Evolutionary conservation across 495 filamentous ascomycete genomes (phyloP).

Genomic region (Jackrogersella multiformis): DNA sequence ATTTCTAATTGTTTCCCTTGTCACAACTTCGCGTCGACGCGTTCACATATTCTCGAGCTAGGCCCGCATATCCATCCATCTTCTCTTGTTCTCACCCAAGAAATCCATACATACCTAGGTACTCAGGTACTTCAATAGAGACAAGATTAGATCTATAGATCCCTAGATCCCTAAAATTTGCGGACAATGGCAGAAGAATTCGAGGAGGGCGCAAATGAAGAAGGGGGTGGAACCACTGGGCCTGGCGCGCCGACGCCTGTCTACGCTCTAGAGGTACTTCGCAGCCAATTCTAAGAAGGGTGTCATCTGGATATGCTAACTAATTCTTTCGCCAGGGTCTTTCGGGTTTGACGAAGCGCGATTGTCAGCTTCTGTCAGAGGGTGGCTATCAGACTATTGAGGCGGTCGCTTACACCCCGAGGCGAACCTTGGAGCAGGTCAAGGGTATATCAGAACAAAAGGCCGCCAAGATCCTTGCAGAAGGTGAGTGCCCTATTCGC

Average conservation of each 20-base stretch:
- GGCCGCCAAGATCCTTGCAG: conserved; percentile 89
- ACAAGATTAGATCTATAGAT: too few relatives aligned
- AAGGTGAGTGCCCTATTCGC: conserved; percentile 65
- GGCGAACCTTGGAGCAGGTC: conserved; percentile 85
- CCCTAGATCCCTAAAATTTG: not conserved
- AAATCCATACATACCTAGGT: too few relatives aligned
- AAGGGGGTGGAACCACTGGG: conserved; percentile 67
- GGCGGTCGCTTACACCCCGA: conserved; percentile 92
- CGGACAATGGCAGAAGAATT: conserved; percentile 50
- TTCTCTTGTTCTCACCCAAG: not conserved
- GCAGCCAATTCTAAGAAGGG: not conserved
- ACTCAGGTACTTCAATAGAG: too few relatives aligned
- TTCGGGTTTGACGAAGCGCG: conserved; percentile 87
- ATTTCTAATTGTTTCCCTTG: conserved; percentile 43
- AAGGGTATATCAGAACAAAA: conserved; percentile 98
- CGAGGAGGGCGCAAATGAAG: conserved; percentile 53
- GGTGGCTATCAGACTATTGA: conserved; percentile 96
- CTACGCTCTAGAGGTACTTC: conserved; percentile 79
- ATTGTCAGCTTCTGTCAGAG: conserved; percentile 91
- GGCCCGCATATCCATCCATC: not conserved
- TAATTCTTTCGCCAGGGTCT: conserved; percentile 64
- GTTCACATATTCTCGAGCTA: conserved; percentile 23
- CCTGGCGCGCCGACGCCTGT: conserved; percentile 97
- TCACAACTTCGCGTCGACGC: conserved; percentile 43
- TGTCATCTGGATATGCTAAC: conserved; percentile 1